Percentiles rank a stretch among this genome's conserved stretches.
Evolutionary conservation across 305 asterid species (phyloP).

Genomic region (Fraxinus platypoda): DNA sequence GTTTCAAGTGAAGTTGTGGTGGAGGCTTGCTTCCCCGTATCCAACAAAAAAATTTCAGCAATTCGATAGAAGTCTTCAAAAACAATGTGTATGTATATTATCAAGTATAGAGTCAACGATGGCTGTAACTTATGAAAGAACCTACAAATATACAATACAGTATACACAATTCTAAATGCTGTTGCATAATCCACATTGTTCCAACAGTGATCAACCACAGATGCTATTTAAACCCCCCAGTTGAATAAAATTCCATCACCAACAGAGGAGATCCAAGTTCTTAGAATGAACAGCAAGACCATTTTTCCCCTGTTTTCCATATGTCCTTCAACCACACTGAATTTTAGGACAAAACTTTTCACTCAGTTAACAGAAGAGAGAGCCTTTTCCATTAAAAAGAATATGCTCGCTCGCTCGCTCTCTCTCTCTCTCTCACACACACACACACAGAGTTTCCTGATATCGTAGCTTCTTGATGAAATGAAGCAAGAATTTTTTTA

Average conservation of each 20-base stretch:
- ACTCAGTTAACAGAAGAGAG: not conserved
- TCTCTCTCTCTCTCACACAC: not conserved
- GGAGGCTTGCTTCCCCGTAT: not conserved
- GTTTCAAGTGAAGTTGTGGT: not conserved
- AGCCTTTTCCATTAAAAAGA: not conserved
- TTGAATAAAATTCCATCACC: not conserved
- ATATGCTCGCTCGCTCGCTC: not conserved
- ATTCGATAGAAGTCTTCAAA: not conserved
- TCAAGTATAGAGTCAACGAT: not conserved
- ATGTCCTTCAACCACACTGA: not conserved
- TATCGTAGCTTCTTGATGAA: not conserved
- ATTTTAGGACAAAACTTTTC: not conserved
- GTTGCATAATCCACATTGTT: not conserved
- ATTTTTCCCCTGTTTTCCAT: not conserved
- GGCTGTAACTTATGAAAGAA: not conserved
- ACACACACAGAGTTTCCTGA: too few relatives aligned
- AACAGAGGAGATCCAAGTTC: not conserved
- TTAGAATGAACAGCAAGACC: not conserved
- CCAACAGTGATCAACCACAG: not conserved
- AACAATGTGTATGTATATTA: not conserved
- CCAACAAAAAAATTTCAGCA: not conserved
- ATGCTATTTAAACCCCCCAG: not conserved
- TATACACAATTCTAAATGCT: conserved; percentile 8
- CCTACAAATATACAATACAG: not conserved
- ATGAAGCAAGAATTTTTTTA: not conserved